Percentiles rank a stretch among this genome's conserved stretches.
These are phyloP conservation scores for Alternaria rosae DNA, from an alignment of 2,329 filamentous ascomycete species.

Conservation along the genomic window DNA sequence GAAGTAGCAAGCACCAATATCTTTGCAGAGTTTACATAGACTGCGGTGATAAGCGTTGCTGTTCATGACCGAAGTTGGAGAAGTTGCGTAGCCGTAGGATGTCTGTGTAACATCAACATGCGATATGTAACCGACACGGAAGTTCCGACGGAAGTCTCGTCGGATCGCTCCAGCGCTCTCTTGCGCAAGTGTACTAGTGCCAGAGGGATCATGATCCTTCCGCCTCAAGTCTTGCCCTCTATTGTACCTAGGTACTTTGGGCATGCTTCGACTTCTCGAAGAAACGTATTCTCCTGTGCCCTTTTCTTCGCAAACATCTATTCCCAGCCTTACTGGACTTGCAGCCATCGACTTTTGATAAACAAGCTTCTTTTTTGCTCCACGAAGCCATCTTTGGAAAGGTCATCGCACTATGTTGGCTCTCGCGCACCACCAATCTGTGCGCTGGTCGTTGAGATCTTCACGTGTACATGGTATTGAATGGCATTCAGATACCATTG, in stretches of 20 bases:
- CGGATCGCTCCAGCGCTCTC: not conserved
- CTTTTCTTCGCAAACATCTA: not conserved
- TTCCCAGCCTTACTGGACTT: fast-evolving
- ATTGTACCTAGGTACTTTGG: not conserved
- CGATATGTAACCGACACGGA: not conserved
- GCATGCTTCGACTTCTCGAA: not conserved
- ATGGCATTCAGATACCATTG: not conserved
- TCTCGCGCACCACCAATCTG: not conserved
- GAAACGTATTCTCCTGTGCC: not conserved
- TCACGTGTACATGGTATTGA: no score
- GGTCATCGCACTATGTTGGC: not conserved
- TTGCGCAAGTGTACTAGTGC: not conserved
- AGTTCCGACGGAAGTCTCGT: not conserved
- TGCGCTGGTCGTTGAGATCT: not conserved
- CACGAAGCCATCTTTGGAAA: not conserved
- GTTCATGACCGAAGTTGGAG: not conserved
- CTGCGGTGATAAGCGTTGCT: not conserved
- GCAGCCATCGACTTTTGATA: fast-evolving
- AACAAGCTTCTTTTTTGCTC: fast-evolving
- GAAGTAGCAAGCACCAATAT: not conserved
- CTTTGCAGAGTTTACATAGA: not conserved
- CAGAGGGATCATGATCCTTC: not conserved
- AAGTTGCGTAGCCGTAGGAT: not conserved
- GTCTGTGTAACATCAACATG: not conserved
- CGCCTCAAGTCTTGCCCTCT: not conserved